Evolutionary conservation across 139 green algal species (phyloP), one percentile per base, ranked within the genome.

Genomic region (Pleodorina starrii): DNA sequence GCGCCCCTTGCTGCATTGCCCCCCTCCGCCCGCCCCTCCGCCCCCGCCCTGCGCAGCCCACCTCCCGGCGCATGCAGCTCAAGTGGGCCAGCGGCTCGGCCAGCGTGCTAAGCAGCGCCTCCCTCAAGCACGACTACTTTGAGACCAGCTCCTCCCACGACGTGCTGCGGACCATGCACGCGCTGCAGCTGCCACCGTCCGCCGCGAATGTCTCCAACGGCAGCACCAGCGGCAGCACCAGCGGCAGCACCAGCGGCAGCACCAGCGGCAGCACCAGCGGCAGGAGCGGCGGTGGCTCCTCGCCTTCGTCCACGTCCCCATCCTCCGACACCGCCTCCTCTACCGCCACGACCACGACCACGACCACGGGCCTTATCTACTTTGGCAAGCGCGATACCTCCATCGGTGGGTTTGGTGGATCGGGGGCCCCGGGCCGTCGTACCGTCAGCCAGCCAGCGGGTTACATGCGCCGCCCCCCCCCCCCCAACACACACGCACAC

Each of bases 301-400:
- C n/a, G n/a, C n/a, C n/a, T n/a, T n/a, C n/a, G n/a, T n/a, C n/a
- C n/a, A n/a, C n/a, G n/a, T n/a, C n/a, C n/a, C n/a, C n/a, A n/a
- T n/a, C n/a, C n/a, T n/a, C n/a, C n/a, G n/a, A n/a, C n/a, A n/a
- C 54, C 54, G 5, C 29, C 21, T 32, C 54, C 25, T 66, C 54
- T 25, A 12, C 54, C 25, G 25, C 50, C 50, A 60, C 50, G 17
- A 25, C 50, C 50, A 60, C 50, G 17, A 25, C 54, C 54, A 54
- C 51, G 0, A n/a, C 51, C 19, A 85, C 54, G 7, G 78, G 78
- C 1, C 54, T 85, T 19, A 57, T 85, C 51, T 85, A 29, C 54
- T 85, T 85, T 23, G 78, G 78, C 12, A 85, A 85, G 57, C 23
- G 27, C 36, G 78, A 85, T 51, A 85, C 78, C 14, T 85, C 78